A percentile compares a stretch with the other conserved stretches of the same genome.
phyloP scores from a whole-genome alignment of 345 rosid species.

The Populus euphratica region DNA sequence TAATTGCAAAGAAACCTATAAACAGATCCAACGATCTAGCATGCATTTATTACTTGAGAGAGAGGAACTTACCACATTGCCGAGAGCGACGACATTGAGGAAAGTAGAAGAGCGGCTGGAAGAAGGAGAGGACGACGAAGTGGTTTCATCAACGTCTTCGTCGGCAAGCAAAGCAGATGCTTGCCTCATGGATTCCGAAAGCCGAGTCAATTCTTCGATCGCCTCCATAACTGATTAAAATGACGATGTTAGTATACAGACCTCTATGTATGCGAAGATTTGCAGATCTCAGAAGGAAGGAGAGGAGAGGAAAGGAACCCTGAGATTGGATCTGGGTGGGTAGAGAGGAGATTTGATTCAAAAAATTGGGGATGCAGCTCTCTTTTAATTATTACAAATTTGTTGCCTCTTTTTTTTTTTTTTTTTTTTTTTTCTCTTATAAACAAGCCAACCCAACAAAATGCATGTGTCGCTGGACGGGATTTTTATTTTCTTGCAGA shows the following conservation, averaged over 20 bases:
- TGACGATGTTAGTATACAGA: too few relatives aligned
- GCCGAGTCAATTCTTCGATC: slow-evolving; percentile 83
- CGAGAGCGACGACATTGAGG: slow-evolving; percentile 79
- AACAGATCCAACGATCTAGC: slow-evolving; percentile 17
- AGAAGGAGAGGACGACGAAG: slow-evolving; percentile 30
- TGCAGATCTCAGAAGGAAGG: background rate
- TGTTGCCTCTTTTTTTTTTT: background rate
- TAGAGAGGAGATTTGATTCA: background rate
- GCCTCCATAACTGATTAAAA: slow-evolving; percentile 64
- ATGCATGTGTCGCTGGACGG: background rate
- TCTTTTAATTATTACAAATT: background rate
- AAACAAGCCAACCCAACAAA: too few relatives aligned
- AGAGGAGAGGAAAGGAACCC: background rate
- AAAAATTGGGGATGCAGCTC: background rate
- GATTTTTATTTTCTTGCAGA: background rate
- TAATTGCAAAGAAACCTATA: background rate
- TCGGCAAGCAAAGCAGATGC: slow-evolving; percentile 89
- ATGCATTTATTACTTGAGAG: background rate
- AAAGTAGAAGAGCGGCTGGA: slow-evolving; percentile 65
- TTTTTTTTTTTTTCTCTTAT: too few relatives aligned
- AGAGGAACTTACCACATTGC: slow-evolving; percentile 71
- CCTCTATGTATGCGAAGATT: background rate
- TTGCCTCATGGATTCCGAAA: slow-evolving; percentile 86
- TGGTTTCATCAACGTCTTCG: slow-evolving; percentile 72
- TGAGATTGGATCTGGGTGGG: slow-evolving; percentile 15